Evolutionary conservation across 2,329 filamentous ascomycete genomes (phyloP), one percentile per base, ranked within the genome.

Genomic region (Coniochaeta hoffmannii): DNA sequence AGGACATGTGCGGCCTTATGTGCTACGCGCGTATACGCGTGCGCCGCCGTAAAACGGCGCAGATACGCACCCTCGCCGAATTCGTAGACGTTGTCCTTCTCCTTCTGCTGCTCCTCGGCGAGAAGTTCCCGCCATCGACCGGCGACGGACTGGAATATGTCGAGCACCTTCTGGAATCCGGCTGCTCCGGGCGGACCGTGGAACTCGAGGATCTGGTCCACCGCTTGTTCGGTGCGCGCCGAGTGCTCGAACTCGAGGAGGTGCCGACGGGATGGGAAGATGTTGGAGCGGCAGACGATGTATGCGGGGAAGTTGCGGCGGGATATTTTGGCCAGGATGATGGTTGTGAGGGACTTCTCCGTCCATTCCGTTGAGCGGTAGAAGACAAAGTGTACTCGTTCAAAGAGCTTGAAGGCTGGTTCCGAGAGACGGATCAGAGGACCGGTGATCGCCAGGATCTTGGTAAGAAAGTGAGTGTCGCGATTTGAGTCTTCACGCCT

Each of bases 311-410:
- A 99, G 66, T 92, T 94, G 34, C 90, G 81, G 44, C 85, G 82
- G 1, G 92, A 89, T 56, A 96, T 96, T 60, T 93, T 92, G 8
- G 94, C 90, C 5, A 99, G 79, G 46, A 99, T 96, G 54, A 97
- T 93, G 0, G 92, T 93, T 1, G 90, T 97, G 14, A 99, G 75
- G 1, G 93, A 97, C 69, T 96, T 97, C 64, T 97, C 93, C 0
- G 92, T 96, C 94, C 94, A 99, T 68, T 96, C 89, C 0, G 90
- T 95, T 10, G 92, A 97, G 57, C 93, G 82, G 69, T 97, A 97
- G 69, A 97, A 99, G 28, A 99, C 91, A 2, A 99, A 75, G 71
- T 97, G 94, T 0, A 97, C 91, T 26, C 94, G 83, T 69, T 97
- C 91, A 64, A 99, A 99, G 0, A 99, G 79, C 64, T 86, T 90